Base-by-base conservation (phyloP, 2,329 filamentous ascomycete species). In the Pestalotiopsis sp. region DNA sequence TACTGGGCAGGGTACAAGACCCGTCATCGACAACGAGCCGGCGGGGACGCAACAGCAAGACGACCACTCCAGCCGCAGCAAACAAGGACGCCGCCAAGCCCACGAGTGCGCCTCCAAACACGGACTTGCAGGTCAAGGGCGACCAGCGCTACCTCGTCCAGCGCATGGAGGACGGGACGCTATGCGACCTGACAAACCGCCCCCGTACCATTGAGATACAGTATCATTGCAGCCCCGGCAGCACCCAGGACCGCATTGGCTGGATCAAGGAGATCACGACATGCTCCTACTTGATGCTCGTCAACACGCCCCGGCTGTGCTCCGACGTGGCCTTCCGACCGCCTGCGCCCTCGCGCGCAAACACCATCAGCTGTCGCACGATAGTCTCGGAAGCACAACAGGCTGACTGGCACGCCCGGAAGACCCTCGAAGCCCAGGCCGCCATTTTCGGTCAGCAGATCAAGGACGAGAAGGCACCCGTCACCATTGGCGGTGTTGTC, bases 201-300 rank as follows among this genome's bases (percentile, higher is more conserved):
- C 89, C 93, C 71, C 89, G 95, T 64, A 94, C 91, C 73, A 92
- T 97, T 72, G 95, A 98, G 79, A 89, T 98, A 11, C 92, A 94
- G 74, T 90, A 90, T 73, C 88, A 90, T 77, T 97, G 94, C 82
- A 91, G 93, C 74, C 93, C 93, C 0, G 91, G 92, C 63, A 85
- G 90, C 39, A 88, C 88, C 2, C 85, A 83, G 61, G 91, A 97
- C 78, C 89, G 91, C 62, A 97, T 98, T 74, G 92, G 91, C 58
- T 94, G 93, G 90, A 97, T 98, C 81, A 97, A 97, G 80, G 95
- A 98, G 79, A 90, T 95, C 1, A 92, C 92, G 2, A 97, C 94
- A 12, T 98, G 95, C 81, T 90, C 93, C 13, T 98, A 98, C 77
- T 85, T 97, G 66, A 97, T 98, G 94, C 90, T 97, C 39, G 89